phyloP scores from a whole-genome alignment of 345 rosid species.

The Citrus hindsii region DNA sequence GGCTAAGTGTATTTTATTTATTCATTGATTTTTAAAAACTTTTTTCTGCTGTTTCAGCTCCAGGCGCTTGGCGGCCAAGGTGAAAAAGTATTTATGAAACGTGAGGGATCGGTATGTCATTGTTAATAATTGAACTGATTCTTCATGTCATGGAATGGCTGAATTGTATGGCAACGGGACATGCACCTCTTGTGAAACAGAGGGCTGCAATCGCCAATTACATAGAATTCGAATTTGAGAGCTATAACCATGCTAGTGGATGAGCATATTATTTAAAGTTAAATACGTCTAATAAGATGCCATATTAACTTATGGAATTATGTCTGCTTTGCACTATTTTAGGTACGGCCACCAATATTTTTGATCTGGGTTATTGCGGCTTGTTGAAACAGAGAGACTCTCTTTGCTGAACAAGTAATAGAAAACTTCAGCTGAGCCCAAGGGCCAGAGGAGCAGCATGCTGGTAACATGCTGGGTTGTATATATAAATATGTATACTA shows the following conservation, averaged over 20 bases:
- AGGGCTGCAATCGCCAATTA: background rate
- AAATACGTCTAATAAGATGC: background rate
- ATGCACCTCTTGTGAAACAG: background rate
- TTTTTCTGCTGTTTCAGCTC: constrained; percentile 32
- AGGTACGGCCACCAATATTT: constrained; percentile 17
- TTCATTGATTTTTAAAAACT: background rate
- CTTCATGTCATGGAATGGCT: background rate
- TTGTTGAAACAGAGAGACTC: constrained; percentile 8
- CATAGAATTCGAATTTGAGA: background rate
- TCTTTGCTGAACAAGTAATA: too few relatives aligned
- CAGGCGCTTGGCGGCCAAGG: constrained; percentile 63
- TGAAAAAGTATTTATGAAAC: constrained; percentile 25
- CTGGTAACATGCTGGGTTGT: constrained; percentile 17
- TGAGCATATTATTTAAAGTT: background rate
- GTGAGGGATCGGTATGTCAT: constrained; percentile 13
- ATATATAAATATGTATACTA: constrained; percentile 25
- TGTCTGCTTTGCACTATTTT: background rate
- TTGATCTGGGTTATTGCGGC: constrained; percentile 26
- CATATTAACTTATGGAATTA: background rate
- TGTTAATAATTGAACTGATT: background rate
- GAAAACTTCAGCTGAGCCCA: background rate
- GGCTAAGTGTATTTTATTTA: background rate
- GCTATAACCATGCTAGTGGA: background rate
- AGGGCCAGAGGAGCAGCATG: background rate
- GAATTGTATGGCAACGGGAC: background rate